Conservation (phyloP, 2,329 filamentous ascomycete species). For the Davidsoniella virescens region DNA sequence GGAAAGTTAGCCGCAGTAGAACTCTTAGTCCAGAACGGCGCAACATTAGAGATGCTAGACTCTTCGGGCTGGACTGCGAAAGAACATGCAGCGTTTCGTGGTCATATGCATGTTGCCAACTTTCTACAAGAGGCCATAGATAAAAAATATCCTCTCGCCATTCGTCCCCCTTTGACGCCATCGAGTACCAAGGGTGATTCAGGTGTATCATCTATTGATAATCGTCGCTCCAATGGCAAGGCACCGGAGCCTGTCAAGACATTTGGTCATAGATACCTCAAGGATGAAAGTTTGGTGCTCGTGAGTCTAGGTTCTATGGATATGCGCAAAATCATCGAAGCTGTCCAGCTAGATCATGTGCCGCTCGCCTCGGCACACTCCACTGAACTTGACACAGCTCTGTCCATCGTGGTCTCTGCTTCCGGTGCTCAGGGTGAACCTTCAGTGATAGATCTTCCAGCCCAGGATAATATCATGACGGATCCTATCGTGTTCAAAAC, state of each 20-base stretch:
- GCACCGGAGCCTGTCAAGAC: conserved; percentile 71
- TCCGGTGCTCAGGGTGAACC: conserved; percentile 73
- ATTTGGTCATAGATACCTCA: conserved; percentile 91
- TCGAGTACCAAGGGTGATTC: conserved; percentile 16
- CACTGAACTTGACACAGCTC: conserved; percentile 82
- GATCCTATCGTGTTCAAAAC: conserved; percentile 87
- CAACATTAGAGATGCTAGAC: conserved; percentile 58
- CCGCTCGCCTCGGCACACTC: conserved; percentile 76
- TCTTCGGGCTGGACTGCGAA: conserved; percentile 87
- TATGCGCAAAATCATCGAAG: conserved; percentile 61
- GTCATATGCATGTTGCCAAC: conserved; percentile 67
- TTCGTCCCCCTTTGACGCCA: conserved; percentile 8
- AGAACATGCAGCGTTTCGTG: conserved; percentile 81
- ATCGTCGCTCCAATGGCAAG: conserved; percentile 39
- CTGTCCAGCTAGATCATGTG: conserved; percentile 77
- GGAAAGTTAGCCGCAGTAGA: conserved; percentile 62
- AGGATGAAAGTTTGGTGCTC: conserved; percentile 71
- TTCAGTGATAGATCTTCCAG: conserved; percentile 77
- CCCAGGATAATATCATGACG: conserved; percentile 85
- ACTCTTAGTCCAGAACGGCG: conserved; percentile 61
- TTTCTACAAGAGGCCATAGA: conserved; percentile 32
- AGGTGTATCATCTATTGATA: conserved; percentile 44
- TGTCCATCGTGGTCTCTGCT: conserved; percentile 82
- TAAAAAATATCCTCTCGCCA: not conserved
- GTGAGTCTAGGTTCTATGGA: conserved; percentile 95